A percentile compares a stretch with the other conserved stretches of the same genome.
These are phyloP conservation scores for Penicillium sp. DNA, from an alignment of 2,329 filamentous ascomycete genomes.

Conservation along the genomic window DNA sequence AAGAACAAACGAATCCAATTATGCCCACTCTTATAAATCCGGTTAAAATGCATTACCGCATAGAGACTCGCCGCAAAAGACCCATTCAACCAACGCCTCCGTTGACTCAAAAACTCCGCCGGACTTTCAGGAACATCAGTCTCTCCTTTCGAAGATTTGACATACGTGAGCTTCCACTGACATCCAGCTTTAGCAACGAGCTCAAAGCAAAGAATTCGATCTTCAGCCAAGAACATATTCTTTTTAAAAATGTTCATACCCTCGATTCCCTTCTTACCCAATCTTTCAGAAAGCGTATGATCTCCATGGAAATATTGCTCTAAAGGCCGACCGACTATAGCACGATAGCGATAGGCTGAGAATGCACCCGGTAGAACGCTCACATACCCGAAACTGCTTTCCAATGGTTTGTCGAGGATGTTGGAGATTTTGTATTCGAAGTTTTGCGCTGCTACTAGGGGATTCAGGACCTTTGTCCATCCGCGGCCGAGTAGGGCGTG, in stretches of 20 bases:
- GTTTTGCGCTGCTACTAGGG: slow-evolving; percentile 87
- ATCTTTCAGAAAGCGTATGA: slow-evolving; percentile 84
- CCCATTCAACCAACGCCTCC: slow-evolving; percentile 95
- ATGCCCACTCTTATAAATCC: slow-evolving; percentile 95
- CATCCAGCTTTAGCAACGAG: slow-evolving; percentile 93
- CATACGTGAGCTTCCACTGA: slow-evolving; percentile 96
- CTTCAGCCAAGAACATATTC: slow-evolving; percentile 99
- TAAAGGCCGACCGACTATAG: slow-evolving; percentile 89
- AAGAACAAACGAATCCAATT: slow-evolving; percentile 96
- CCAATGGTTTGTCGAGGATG: slow-evolving; percentile 92
- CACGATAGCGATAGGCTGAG: slow-evolving; percentile 91
- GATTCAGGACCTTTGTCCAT: slow-evolving; percentile 84
- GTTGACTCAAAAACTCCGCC: slow-evolving; percentile 90
- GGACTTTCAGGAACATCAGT: slow-evolving; percentile 95
- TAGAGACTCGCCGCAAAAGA: slow-evolving; percentile 95
- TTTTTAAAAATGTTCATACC: slow-evolving; percentile 99
- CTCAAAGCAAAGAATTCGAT: slow-evolving; percentile 97
- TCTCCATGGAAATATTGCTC: slow-evolving; percentile 99
- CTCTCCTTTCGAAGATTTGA: slow-evolving; percentile 96
- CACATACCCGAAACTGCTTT: slow-evolving; percentile 93
- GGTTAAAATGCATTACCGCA: slow-evolving; percentile 90
- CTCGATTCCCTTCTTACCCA: slow-evolving; percentile 96
- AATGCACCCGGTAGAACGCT: slow-evolving; percentile 94
- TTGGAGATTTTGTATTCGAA: slow-evolving; percentile 99
- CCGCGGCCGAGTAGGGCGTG: slow-evolving; percentile 89